Percentiles rank a stretch among this genome's conserved stretches.
phyloP scores from a whole-genome alignment of 441 rosid species.

The Syzygium syzygioides region DNA sequence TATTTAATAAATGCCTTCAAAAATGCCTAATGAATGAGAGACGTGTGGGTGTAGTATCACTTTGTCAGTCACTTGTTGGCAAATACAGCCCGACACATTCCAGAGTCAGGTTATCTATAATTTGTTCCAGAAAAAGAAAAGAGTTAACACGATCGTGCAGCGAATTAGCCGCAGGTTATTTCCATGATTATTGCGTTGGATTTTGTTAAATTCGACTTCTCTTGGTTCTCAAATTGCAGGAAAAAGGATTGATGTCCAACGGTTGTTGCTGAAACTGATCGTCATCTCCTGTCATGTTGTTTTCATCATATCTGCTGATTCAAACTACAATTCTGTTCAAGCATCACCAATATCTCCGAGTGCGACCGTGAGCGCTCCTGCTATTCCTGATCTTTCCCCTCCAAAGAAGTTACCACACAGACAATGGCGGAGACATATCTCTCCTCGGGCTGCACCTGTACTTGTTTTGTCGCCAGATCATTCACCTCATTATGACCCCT shows the following conservation, averaged over 20 bases:
- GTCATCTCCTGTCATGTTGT: conserved; percentile 29
- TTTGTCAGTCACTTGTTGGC: background rate
- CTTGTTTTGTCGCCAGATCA: conserved; percentile 33
- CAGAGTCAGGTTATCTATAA: background rate
- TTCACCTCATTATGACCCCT: conserved; percentile 52
- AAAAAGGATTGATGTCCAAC: conserved; percentile 10
- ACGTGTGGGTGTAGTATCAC: background rate
- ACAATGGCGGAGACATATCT: conserved; percentile 28
- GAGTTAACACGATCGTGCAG: background rate
- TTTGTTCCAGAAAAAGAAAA: background rate
- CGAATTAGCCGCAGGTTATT: background rate
- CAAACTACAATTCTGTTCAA: conserved; percentile 22
- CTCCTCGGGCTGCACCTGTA: conserved; percentile 33
- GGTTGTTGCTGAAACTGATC: conserved; percentile 29
- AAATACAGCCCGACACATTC: background rate
- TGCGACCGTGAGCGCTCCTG: conserved; percentile 30
- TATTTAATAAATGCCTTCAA: background rate
- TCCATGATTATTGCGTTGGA: background rate
- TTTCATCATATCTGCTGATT: conserved; percentile 28
- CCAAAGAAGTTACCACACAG: conserved; percentile 40
- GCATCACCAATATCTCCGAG: conserved; percentile 32
- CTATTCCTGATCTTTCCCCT: conserved; percentile 38
- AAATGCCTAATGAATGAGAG: background rate
- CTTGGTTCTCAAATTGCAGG: conserved; percentile 26
- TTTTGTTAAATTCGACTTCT: conserved; percentile 1